These are phyloP conservation scores for Fomitopsis pulvina DNA, from an alignment of 768 basidiomycete genomes.

Conservation along the genomic window DNA sequence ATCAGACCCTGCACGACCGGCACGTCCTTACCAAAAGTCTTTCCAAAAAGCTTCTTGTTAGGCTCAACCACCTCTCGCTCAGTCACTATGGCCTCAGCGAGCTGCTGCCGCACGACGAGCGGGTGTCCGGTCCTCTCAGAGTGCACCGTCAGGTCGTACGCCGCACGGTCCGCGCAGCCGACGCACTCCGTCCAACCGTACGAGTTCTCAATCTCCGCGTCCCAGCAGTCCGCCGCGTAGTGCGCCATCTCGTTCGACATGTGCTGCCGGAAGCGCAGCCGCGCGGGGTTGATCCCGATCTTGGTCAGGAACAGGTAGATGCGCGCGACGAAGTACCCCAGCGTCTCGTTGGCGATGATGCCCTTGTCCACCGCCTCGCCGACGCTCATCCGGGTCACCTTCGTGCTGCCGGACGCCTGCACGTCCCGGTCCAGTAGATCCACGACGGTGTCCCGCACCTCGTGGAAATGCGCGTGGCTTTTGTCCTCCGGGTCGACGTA, in stretches of 20 bases:
- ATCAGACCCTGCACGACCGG: constrained; percentile 57
- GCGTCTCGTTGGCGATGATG: constrained; percentile 92
- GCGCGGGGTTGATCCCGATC: constrained; percentile 80
- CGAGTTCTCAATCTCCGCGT: constrained; percentile 93
- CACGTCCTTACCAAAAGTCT: constrained; percentile 84
- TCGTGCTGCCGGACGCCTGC: constrained; percentile 70
- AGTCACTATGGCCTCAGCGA: constrained; percentile 79
- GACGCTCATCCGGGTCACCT: constrained; percentile 59
- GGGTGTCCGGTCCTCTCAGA: constrained; percentile 76
- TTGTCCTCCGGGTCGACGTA: constrained; percentile 95
- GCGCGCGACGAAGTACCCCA: constrained; percentile 94
- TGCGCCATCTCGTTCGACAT: constrained; percentile 99
- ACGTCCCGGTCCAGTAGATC: constrained; percentile 75
- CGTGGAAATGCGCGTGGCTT: constrained; percentile 74
- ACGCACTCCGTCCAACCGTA: constrained; percentile 98
- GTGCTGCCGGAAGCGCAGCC: constrained; percentile 93
- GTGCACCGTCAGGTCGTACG: constrained; percentile 93
- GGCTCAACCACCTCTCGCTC: constrained; percentile 76
- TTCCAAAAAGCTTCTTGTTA: constrained; percentile 86
- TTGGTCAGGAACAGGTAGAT: constrained; percentile 85
- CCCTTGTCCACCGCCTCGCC: constrained; percentile 86
- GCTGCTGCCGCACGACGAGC: constrained; percentile 77
- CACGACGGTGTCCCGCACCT: constrained; percentile 71
- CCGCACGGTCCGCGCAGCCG: constrained; percentile 96
- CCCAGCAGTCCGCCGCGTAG: constrained; percentile 99